Conservation (phyloP, 148 eudicot genomes). For the Arctostaphylos glauca region DNA sequence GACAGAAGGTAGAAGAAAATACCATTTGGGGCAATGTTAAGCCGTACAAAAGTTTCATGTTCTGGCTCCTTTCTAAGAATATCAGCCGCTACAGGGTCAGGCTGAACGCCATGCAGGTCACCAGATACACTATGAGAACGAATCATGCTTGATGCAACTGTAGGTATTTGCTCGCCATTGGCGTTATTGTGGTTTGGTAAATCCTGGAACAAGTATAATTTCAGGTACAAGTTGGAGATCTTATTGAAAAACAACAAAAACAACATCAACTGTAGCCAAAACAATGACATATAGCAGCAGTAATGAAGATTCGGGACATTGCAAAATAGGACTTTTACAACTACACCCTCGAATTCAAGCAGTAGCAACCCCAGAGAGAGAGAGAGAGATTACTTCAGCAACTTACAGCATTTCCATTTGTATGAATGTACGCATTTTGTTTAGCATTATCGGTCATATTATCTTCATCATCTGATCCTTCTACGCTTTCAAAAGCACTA, state of each 20-base stretch:
- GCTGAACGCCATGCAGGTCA: slow-evolving; percentile 94
- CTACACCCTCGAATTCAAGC: not conserved
- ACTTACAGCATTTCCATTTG: slow-evolving; percentile 83
- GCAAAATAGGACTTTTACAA: not conserved
- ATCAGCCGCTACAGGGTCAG: slow-evolving; percentile 98
- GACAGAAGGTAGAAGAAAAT: slow-evolving; percentile 14
- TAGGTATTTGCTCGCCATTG: slow-evolving; percentile 58
- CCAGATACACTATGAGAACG: slow-evolving; percentile 95
- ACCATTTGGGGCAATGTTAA: slow-evolving; percentile 85
- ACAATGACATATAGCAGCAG: not conserved
- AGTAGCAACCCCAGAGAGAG: not conserved
- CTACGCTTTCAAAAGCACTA: slow-evolving; percentile 93
- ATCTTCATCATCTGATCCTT: slow-evolving; percentile 96
- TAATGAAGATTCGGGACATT: not conserved
- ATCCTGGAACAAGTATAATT: slow-evolving; percentile 43
- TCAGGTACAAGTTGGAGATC: not conserved
- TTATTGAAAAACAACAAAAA: not conserved
- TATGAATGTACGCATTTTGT: slow-evolving; percentile 48
- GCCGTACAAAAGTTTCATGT: slow-evolving; percentile 94
- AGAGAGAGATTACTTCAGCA: slow-evolving; percentile 9
- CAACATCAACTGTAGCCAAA: not conserved
- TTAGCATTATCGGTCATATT: slow-evolving; percentile 51
- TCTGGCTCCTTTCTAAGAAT: slow-evolving; percentile 98
- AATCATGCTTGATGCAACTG: slow-evolving; percentile 74
- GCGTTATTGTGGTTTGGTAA: slow-evolving; percentile 50